Conservation (phyloP, 2,329 filamentous ascomycete species). For the Scedosporium minutisporum region DNA sequence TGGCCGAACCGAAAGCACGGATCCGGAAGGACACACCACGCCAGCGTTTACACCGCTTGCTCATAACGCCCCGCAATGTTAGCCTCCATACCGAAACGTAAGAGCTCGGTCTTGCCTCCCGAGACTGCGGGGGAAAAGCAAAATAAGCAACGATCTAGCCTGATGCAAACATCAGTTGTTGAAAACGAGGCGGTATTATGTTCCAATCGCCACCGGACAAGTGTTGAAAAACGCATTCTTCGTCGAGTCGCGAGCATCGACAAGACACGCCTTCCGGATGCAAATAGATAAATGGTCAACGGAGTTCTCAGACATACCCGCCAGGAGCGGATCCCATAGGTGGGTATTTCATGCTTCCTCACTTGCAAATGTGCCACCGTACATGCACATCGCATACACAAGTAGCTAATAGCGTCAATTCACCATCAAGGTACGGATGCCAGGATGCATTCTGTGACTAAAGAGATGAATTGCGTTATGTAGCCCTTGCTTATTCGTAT, state of each 20-base stretch:
- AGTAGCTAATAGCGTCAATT: not conserved
- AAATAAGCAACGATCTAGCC: not conserved
- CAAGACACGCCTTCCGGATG: not conserved
- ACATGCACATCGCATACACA: not conserved
- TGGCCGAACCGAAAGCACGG: not conserved
- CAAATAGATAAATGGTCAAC: not conserved
- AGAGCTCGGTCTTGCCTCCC: not conserved
- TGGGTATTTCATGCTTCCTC: not conserved
- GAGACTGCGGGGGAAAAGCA: not conserved
- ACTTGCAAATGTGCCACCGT: not conserved
- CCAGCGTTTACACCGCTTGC: not conserved
- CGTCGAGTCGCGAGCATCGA: not conserved
- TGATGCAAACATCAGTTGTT: conserved; percentile 1
- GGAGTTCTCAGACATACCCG: not conserved
- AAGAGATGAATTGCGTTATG: not conserved
- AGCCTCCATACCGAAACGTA: not conserved
- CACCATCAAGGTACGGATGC: not conserved
- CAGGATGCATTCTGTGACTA: not conserved
- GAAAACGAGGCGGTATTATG: not conserved
- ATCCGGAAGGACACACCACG: not conserved
- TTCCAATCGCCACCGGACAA: not conserved
- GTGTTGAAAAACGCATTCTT: not conserved
- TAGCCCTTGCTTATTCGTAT: not conserved
- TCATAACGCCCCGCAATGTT: not conserved
- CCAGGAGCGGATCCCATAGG: not conserved